Conservation (phyloP, 1,284 basidiomycete genomes). For the Blastosporella zonata region DNA sequence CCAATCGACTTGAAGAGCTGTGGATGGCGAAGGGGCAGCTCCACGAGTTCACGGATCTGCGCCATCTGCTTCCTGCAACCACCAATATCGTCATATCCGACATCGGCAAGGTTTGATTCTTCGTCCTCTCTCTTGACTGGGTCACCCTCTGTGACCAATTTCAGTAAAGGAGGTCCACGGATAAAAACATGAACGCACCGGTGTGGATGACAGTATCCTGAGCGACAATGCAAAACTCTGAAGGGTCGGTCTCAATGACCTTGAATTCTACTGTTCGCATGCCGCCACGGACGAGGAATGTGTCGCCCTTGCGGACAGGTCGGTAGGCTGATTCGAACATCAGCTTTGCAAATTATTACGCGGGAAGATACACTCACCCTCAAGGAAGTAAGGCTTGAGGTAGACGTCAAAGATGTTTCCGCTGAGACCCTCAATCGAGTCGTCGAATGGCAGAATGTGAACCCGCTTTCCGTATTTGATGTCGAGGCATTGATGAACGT, state of each 20-base stretch:
- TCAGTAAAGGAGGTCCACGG: constrained; percentile 8
- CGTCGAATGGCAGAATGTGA: constrained; percentile 96
- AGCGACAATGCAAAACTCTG: constrained; percentile 96
- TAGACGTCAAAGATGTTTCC: constrained; percentile 99
- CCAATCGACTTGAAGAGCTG: constrained; percentile 99
- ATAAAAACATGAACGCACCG: constrained; percentile 38
- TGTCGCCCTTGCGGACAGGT: constrained; percentile 94
- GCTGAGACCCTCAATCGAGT: constrained; percentile 96
- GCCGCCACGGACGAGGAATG: constrained; percentile 97
- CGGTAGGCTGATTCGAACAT: constrained; percentile 69
- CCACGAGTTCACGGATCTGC: constrained; percentile 98
- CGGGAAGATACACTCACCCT: constrained; percentile 48
- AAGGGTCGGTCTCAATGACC: constrained; percentile 92
- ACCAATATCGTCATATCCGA: constrained; percentile 99
- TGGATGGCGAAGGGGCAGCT: constrained; percentile 95
- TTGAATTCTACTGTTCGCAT: constrained; percentile 99
- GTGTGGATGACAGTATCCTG: constrained; percentile 97
- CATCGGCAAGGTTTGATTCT: constrained; percentile 94
- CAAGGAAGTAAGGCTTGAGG: constrained; percentile 99
- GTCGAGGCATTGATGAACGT: constrained; percentile 94
- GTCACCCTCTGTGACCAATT: constrained; percentile 76
- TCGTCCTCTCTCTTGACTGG: constrained; percentile 99
- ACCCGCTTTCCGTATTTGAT: constrained; percentile 99
- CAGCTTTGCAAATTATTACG: not conserved
- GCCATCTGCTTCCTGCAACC: constrained; percentile 99